Conservation (phyloP, 805 yeast species). For the Barnettozyma salicaria region DNA sequence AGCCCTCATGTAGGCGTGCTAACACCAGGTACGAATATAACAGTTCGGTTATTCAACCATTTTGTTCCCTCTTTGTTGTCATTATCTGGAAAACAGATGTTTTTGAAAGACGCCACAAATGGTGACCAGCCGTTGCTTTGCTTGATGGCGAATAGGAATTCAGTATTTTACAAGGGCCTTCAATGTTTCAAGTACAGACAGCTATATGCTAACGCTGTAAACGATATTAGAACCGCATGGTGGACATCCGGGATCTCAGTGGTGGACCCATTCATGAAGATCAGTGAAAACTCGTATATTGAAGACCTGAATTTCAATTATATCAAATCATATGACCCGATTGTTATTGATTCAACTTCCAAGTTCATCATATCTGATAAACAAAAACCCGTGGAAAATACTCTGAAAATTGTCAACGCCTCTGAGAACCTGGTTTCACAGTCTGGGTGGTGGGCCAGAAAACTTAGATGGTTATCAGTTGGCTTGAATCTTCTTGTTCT, state of each 20-base stretch:
- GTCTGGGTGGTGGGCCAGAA: constrained; percentile 31
- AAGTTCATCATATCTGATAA: constrained; percentile 31
- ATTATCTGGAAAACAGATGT: constrained; percentile 68
- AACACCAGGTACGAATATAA: constrained; percentile 49
- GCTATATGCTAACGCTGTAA: constrained; percentile 69
- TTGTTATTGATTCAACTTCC: constrained; percentile 45
- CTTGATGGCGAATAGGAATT: constrained; percentile 57
- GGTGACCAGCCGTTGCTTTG: constrained; percentile 47
- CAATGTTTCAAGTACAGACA: constrained; percentile 44
- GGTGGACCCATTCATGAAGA: constrained; percentile 50
- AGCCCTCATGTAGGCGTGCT: constrained; percentile 66
- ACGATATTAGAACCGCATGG: constrained; percentile 79
- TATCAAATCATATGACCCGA: constrained; percentile 48
- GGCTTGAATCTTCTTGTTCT: constrained; percentile 41
- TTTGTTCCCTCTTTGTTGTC: constrained; percentile 64
- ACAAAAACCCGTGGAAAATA: constrained; percentile 13
- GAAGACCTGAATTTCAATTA: constrained; percentile 36
- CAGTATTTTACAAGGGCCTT: constrained; percentile 56
- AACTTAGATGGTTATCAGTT: constrained; percentile 45
- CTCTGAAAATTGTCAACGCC: not conserved
- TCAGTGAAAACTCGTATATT: constrained; percentile 39
- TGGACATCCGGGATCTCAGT: constrained; percentile 71
- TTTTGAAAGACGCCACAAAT: constrained; percentile 42
- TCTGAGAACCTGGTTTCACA: constrained; percentile 4
- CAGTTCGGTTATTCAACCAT: constrained; percentile 51